Evolutionary conservation across 2,329 filamentous ascomycete genomes (phyloP).

Genomic region (Sclerotinia nivalis): DNA sequence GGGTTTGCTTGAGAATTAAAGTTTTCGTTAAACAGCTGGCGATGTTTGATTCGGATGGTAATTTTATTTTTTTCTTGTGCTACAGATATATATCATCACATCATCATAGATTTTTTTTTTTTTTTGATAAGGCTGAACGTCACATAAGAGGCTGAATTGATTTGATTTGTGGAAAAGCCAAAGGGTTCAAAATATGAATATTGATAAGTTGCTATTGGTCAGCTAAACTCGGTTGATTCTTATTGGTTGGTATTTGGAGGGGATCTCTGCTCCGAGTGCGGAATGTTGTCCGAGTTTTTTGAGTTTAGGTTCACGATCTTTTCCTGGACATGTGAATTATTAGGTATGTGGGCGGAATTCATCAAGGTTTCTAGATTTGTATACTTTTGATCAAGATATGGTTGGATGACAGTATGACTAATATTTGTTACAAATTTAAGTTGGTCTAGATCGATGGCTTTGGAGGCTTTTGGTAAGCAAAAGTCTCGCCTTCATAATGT

Average conservation of each 20-base stretch:
- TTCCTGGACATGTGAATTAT: not conserved
- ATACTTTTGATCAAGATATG: not conserved
- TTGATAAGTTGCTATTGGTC: not conserved
- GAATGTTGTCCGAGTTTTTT: not conserved
- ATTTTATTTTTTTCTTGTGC: not conserved
- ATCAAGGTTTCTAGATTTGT: not conserved
- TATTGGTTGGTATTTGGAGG: not conserved
- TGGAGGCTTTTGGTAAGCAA: not conserved
- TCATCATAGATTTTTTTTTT: not conserved
- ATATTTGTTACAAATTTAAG: not conserved
- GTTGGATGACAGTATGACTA: not conserved
- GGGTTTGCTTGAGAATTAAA: not conserved
- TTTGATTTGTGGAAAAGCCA: not conserved
- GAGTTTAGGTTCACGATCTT: not conserved
- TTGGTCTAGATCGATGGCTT: not conserved
- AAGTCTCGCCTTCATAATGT: too few species aligned
- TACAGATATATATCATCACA: not conserved
- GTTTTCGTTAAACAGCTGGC: too few species aligned
- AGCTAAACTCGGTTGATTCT: not conserved
- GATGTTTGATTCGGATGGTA: too few species aligned
- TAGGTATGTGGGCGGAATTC: not conserved
- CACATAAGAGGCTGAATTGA: not conserved
- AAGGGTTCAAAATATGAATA: not conserved
- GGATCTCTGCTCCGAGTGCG: constrained; percentile 1
- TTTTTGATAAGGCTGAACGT: not conserved